These are phyloP conservation scores for Beauveria asiatica DNA, from an alignment of 2,329 filamentous ascomycete genomes.

Conservation along the genomic window DNA sequence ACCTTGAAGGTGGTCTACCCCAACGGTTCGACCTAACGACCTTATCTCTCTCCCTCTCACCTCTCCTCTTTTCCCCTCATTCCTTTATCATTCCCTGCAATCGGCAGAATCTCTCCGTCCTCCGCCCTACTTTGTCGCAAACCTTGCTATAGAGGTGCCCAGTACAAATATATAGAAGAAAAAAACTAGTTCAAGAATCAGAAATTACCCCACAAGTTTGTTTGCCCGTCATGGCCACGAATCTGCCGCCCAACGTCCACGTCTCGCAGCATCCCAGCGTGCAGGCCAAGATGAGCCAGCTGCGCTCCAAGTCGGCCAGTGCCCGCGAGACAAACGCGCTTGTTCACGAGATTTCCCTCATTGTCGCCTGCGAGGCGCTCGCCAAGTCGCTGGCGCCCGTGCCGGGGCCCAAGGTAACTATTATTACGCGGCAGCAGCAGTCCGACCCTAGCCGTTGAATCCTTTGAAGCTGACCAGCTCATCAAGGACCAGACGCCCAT, in stretches of 20 bases:
- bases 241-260: constrained; percentile 56
- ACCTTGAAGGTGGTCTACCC: no score
- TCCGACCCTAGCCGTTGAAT: no score
- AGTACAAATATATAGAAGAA: no score
- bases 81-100: no score
- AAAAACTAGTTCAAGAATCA: no score
- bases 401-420: constrained; percentile 54
- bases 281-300: constrained; percentile 78
- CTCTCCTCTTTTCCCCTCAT: no score
- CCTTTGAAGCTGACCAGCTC: not conserved
- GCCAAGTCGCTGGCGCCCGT: constrained; percentile 49
- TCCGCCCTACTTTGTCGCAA: no score
- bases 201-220: no score
- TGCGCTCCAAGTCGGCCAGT: constrained; percentile 63
- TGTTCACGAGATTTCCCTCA: constrained; percentile 76
- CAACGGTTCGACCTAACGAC: no score
- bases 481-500: constrained; percentile 67
- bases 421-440: not conserved
- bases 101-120: no score
- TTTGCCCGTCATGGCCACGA: not conserved
- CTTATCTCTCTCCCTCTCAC: no score
- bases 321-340: constrained; percentile 71
- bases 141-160: no score
- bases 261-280: constrained; percentile 82
- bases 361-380: constrained; percentile 77